Conservation (phyloP, 257 asterid genomes). For the Paraleonurus japonicus region DNA sequence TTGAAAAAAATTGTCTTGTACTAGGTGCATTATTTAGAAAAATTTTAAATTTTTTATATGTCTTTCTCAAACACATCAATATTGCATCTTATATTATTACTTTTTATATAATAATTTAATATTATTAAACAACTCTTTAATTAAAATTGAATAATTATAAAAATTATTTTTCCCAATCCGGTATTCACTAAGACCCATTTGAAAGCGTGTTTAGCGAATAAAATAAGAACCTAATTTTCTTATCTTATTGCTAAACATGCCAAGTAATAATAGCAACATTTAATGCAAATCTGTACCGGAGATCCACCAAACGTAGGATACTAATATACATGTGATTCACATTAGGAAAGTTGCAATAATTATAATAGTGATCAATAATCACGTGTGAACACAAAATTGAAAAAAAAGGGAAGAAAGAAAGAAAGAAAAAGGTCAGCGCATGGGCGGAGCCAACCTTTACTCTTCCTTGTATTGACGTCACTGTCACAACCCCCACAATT, state of each 20-base stretch:
- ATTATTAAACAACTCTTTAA: no score
- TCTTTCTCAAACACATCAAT: no score
- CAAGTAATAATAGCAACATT: not conserved
- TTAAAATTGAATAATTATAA: no score
- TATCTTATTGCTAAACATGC: no score
- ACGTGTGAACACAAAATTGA: slow-evolving; percentile 15
- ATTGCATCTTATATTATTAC: no score
- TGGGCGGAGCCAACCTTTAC: slow-evolving; percentile 22
- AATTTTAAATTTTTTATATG: no score
- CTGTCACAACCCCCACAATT: slow-evolving; percentile 2
- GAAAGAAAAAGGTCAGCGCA: not conserved
- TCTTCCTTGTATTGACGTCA: not conserved
- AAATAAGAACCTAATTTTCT: no score
- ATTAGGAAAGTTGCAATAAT: not conserved
- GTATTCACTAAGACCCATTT: not conserved
- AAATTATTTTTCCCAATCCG: not conserved
- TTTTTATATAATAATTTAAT: no score
- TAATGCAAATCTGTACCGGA: not conserved
- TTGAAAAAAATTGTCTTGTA: no score
- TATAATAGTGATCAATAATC: not conserved
- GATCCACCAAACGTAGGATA: slow-evolving; percentile 21
- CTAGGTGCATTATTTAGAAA: no score
- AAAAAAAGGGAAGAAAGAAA: not conserved
- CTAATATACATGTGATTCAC: not conserved
- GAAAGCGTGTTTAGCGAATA: no score